Conservation (phyloP, 345 rosid genomes). For the Clausena lansium region DNA sequence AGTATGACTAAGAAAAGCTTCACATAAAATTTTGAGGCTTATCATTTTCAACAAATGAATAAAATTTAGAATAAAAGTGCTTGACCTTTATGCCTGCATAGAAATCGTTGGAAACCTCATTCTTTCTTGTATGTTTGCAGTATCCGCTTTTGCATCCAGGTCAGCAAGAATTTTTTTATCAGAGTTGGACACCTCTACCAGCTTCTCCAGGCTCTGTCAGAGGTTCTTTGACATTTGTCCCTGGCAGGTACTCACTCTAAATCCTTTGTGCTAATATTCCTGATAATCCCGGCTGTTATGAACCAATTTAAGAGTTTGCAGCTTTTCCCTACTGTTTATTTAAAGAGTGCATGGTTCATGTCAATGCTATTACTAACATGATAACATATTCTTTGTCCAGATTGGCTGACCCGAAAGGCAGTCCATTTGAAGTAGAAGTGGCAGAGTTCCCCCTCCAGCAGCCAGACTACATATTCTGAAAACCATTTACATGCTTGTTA, state of each 20-base stretch:
- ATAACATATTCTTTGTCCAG: conserved; percentile 30
- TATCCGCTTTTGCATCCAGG: conserved; percentile 65
- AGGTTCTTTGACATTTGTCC: conserved; percentile 85
- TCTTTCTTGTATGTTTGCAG: conserved; percentile 37
- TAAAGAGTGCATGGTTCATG: not conserved
- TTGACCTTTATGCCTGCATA: not conserved
- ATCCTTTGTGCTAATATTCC: not conserved
- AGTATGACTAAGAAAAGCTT: not conserved
- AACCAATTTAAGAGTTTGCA: not conserved
- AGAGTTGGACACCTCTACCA: conserved; percentile 47
- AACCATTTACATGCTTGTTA: conserved; percentile 3
- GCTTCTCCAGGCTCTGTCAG: conserved; percentile 53
- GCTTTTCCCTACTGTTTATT: not conserved
- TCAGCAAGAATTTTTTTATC: conserved; percentile 67
- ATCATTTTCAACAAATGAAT: not conserved
- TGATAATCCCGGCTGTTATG: not conserved
- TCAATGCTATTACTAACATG: not conserved
- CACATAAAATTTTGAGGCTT: not conserved
- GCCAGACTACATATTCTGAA: conserved; percentile 74
- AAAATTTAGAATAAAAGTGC: not conserved
- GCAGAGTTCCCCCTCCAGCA: conserved; percentile 48
- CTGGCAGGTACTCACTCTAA: conserved; percentile 59
- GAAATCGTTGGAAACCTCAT: not conserved
- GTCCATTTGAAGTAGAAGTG: conserved; percentile 60
- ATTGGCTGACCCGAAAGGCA: conserved; percentile 53